Evolutionary conservation across 139 green algal genomes (phyloP), one percentile per base, ranked within the genome.

Genomic region (Axilococcus clingmanii): DNA sequence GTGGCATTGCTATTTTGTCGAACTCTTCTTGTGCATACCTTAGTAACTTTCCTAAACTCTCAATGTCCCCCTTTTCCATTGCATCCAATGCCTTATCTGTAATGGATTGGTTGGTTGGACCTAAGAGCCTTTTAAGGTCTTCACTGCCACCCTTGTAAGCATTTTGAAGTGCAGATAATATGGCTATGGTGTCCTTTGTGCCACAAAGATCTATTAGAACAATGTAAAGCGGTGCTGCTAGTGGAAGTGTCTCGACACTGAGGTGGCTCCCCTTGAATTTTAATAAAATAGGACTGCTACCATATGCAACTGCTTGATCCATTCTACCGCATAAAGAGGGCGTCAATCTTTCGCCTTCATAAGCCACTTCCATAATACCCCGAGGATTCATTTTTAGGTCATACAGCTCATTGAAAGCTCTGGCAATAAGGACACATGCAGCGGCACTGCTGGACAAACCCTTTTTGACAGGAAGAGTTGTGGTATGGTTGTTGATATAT

Each of bases 291-390:
- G 74, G 69, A 3, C 68, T 47, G 14, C 29, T 48, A 30, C 74
- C 78, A 63, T 77, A 86, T 7, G 81, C 81, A 43, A 72, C 78
- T 4, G 74, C 79, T 48, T 89, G 80, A 48, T 85, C 76, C 73
- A 84, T 85, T 23, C 69, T 63, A 7, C 74, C 75, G 44, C 66
- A 79, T 48, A 68, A 55, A 20, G 32, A 76, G 7, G 81, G 81
- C 4, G 81, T 90, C 16, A 74, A 57, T 8, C 73, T 64, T 48
- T 90, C 81, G 4, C 78, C 79, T 15, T 67, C 51, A 53, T 83
- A 90, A 0, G 76, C 81, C 14, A 61, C 63, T 57, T 84, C 71
- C 81, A 89, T 89, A 58, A 85, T 69, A 11, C 67, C 78, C 0
- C 74, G 57, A 7, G 45, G 63, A 3, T 48, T 84, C 25, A 90